A percentile compares a stretch with the other conserved stretches of the same genome.
Conservation (phyloP, 2,329 filamentous ascomycete species). For the Helotiales sp. region DNA sequence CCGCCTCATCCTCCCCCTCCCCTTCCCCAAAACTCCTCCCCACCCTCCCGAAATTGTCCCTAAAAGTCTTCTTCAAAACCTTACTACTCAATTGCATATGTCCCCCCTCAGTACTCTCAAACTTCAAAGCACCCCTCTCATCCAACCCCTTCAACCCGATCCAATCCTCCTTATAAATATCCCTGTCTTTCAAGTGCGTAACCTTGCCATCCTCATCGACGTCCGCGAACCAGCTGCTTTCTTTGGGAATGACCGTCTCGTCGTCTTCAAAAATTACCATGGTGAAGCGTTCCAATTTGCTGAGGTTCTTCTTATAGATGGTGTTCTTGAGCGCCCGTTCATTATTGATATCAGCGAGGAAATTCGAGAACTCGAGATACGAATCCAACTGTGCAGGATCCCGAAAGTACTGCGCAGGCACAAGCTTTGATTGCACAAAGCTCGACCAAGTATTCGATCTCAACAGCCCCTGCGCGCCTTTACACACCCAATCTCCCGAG, state of each 20-base stretch:
- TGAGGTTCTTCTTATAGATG: conserved; percentile 74
- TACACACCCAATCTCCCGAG: conserved; percentile 77
- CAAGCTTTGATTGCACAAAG: conserved; percentile 78
- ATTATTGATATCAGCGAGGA: conserved; percentile 95
- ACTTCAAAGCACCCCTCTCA: conserved; percentile 76
- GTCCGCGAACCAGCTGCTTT: conserved; percentile 89
- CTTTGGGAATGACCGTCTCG: conserved; percentile 83
- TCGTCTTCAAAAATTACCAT: conserved; percentile 93
- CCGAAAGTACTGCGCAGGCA: conserved; percentile 95
- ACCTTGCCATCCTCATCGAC: conserved; percentile 70
- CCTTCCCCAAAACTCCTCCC: conserved; percentile 34
- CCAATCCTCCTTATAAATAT: conserved; percentile 91
- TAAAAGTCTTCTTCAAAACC: conserved; percentile 54
- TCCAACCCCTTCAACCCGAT: conserved; percentile 82
- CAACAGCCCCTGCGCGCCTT: conserved; percentile 77
- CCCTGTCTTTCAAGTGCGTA: conserved; percentile 69
- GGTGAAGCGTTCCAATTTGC: conserved; percentile 74
- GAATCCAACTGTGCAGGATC: conserved; percentile 68
- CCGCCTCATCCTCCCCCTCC: background rate
- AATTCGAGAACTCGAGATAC: conserved; percentile 84
- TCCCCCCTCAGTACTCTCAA: conserved; percentile 72
- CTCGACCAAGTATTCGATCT: conserved; percentile 79
- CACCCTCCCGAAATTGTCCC: conserved; percentile 50
- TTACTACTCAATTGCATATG: conserved; percentile 83
- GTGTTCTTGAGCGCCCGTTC: conserved; percentile 77